Percentiles rank a stretch among this genome's conserved stretches.
phyloP scores from a whole-genome alignment of 1,284 basidiomycete species.

The Ceratobasidium sp. region DNA sequence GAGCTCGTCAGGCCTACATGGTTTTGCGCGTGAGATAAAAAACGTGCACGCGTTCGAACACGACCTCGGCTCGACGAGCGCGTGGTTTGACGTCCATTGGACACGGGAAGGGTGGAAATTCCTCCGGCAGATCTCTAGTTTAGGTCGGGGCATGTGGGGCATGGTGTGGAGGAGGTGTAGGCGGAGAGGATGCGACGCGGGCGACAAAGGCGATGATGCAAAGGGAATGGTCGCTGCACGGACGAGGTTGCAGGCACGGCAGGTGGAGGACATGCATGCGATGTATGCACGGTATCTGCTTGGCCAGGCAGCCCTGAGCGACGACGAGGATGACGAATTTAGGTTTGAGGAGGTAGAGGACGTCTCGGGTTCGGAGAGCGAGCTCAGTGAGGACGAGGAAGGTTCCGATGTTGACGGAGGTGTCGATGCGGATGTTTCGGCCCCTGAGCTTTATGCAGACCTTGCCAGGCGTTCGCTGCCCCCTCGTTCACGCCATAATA shows the following conservation, averaged over 20 bases:
- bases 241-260: background rate
- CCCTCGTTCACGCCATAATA: slow-evolving; percentile 40
- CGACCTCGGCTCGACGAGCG: slow-evolving; percentile 9
- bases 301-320: slow-evolving; percentile 66
- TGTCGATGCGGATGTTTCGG: slow-evolving; percentile 50
- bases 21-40: slow-evolving; percentile 61
- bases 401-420: slow-evolving; percentile 48
- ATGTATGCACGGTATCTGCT: slow-evolving; percentile 65
- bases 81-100: slow-evolving; percentile 59
- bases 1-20: slow-evolving; percentile 47
- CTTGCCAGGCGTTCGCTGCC: slow-evolving; percentile 51
- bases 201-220: background rate
- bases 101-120: slow-evolving; percentile 57
- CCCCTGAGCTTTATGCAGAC: slow-evolving; percentile 56
- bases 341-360: slow-evolving; percentile 47
- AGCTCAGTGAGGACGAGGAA: slow-evolving; percentile 40
- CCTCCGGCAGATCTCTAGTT: slow-evolving; percentile 52
- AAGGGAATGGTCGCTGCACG: background rate
- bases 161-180: slow-evolving; percentile 47
- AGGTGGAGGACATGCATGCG: slow-evolving; percentile 50
- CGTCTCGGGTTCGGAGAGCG: slow-evolving; percentile 27
- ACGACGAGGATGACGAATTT: slow-evolving; percentile 64
- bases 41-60: slow-evolving; percentile 53
- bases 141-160: slow-evolving; percentile 54
- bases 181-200: background rate